Evolutionary conservation across 352 stramenopile species (phyloP).

Genomic region (Phytophthora uliginosa): DNA sequence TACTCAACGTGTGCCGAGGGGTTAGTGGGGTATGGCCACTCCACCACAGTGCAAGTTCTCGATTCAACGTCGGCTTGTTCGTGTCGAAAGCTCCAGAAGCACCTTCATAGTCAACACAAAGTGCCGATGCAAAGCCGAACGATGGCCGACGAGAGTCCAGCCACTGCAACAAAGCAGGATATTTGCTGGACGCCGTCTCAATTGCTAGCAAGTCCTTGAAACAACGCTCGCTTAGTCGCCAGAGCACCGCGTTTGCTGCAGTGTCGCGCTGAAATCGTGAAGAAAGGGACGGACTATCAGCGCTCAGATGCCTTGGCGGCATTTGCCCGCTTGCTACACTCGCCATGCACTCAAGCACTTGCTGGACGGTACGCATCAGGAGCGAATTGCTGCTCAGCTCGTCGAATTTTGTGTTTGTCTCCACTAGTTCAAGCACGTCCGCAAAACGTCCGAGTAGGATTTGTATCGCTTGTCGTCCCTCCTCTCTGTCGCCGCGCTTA

Average conservation of each 20-base stretch:
- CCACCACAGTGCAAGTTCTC: slow-evolving; percentile 22
- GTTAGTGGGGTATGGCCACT: slow-evolving; percentile 13
- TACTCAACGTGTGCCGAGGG: slow-evolving; percentile 12
- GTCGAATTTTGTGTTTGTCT: slow-evolving; percentile 7
- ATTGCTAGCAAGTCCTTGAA: slow-evolving; percentile 33
- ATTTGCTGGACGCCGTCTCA: slow-evolving; percentile 21
- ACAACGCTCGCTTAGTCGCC: slow-evolving; percentile 37
- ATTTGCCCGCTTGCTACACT: slow-evolving; percentile 17
- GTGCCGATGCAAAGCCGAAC: slow-evolving; percentile 11
- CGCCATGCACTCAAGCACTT: slow-evolving; percentile 17
- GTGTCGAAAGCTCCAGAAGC: not conserved
- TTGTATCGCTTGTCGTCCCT: slow-evolving; percentile 9
- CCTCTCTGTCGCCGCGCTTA: slow-evolving; percentile 13
- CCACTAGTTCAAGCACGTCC: slow-evolving; percentile 16
- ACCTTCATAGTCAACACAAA: not conserved
- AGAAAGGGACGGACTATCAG: not conserved
- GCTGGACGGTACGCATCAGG: slow-evolving; percentile 8
- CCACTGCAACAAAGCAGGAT: slow-evolving; percentile 18
- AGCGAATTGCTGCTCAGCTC: slow-evolving; percentile 7
- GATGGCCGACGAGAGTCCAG: slow-evolving; percentile 17
- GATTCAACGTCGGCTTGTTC: not conserved
- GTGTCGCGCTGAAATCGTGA: slow-evolving; percentile 11
- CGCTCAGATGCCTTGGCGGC: not conserved
- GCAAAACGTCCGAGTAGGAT: slow-evolving; percentile 11
- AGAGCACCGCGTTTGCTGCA: slow-evolving; percentile 35